Evolutionary conservation across 148 eudicot genomes (phyloP), one percentile per base, ranked within the genome.

Genomic region (Vaccinium myrtillus): DNA sequence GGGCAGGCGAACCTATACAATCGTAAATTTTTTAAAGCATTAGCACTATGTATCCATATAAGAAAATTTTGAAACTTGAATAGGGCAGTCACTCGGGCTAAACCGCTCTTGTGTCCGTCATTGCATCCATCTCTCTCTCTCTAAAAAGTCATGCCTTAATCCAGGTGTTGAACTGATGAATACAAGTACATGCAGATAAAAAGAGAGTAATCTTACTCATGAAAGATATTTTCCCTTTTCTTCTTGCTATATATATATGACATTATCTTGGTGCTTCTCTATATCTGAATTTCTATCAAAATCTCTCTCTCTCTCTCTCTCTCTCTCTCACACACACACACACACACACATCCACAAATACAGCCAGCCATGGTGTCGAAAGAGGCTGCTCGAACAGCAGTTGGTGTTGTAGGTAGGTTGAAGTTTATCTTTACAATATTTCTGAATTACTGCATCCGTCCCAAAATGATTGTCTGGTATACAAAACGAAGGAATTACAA

Each of bases 401-500:
- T 88, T 79, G 93, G 93, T 32, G 78, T 91, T 85, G 63, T 88
- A 85, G 92, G 88, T 73, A n/a, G 16, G 23, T 23, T 53, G 25
- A 67, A 8, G 15, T n/a, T 50, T 8, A 27, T 78, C 1, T 69
- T 16, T 65, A 23, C 39, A 73, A 32, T 21, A 73, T 48, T 3
- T 13, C 49, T 0, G 36, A 67, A 27, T 69, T 27, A 43, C 46
- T 43, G 46, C 46, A 43, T 43, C 46, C 46, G 0, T 43, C 6
- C 6, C 46, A 43, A 43, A 43, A 43, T 43, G 46, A 43, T 43
- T 43, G 46, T 43, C 46, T 43, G 46, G 46, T 43, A 4, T 0
- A 43, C 46, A 43, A 39, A 43, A 43, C 46, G 46, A 43, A 43
- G 46, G 46, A 43, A 43, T 43, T 43, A 43, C 6, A 43, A 43